Evolutionary conservation across 495 filamentous ascomycete species (phyloP).

Genomic region (Friedmanniomyces endolithicus): DNA sequence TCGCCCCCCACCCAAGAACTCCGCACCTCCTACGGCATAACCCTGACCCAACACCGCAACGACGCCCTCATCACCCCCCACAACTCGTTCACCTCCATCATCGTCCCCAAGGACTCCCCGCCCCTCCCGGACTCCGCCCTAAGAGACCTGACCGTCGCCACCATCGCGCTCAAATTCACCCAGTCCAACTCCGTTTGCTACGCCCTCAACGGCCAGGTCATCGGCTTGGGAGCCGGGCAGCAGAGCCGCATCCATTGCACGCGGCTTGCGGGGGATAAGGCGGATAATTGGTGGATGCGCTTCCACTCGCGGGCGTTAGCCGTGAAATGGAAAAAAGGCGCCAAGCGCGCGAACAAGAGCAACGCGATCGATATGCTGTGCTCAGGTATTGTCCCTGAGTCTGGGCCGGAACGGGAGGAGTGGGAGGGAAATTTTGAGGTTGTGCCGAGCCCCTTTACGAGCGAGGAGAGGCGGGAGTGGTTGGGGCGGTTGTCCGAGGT

Average conservation of each 20-base stretch:
- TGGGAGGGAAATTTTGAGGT: constrained; percentile 88
- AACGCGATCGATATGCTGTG: constrained; percentile 95
- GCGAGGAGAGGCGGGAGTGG: constrained; percentile 76
- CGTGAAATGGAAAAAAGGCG: constrained; percentile 93
- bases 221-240: constrained; percentile 90
- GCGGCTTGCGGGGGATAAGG: constrained; percentile 93
- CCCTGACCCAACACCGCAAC: constrained; percentile 79
- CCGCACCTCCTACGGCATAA: constrained; percentile 78
- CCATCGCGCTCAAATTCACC: constrained; percentile 93
- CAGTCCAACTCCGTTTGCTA: constrained; percentile 99
- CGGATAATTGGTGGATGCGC: constrained; percentile 98
- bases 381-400: constrained; percentile 71
- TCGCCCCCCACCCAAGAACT: constrained; percentile 62
- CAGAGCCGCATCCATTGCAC: constrained; percentile 98
- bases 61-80: constrained; percentile 73
- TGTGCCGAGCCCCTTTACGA: constrained; percentile 71
- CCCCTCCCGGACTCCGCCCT: constrained; percentile 67
- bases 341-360: constrained; percentile 91
- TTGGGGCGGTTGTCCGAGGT: constrained; percentile 67
- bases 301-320: constrained; percentile 78
- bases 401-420: constrained; percentile 64
- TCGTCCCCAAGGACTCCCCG: constrained; percentile 65
- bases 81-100: constrained; percentile 67
- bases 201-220: constrained; percentile 82
- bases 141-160: constrained; percentile 86